phyloP scores from a whole-genome alignment of 2,329 filamentous ascomycete genomes.

The Akanthomyces muscarius region DNA sequence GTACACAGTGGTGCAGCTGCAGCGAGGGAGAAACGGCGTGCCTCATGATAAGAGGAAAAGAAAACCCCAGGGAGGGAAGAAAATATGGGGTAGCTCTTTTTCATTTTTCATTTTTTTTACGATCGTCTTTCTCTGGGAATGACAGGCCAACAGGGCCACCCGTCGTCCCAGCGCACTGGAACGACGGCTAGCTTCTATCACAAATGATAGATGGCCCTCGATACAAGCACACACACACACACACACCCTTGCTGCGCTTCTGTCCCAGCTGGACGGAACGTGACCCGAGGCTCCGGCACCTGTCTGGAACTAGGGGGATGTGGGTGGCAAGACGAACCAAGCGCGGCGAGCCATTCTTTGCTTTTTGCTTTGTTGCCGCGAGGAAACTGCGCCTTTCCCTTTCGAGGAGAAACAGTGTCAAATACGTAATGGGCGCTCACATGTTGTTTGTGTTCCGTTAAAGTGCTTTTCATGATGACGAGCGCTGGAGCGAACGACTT shows the following conservation, averaged over 20 bases:
- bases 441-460: not conserved
- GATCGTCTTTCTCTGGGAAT: not conserved
- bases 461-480: not conserved
- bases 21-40: not conserved
- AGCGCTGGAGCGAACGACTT: too few relatives aligned
- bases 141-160: not conserved
- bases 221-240: not conserved
- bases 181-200: not conserved
- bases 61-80: not conserved
- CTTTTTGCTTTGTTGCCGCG: constrained; percentile 22
- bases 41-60: not conserved
- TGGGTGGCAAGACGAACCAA: too few relatives aligned
- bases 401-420: constrained; percentile 6
- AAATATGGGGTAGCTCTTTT: not conserved
- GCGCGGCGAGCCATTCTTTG: not conserved
- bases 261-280: not conserved
- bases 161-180: constrained; percentile 1
- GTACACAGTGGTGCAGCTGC: not conserved
- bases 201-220: not conserved
- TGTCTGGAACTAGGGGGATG: not conserved
- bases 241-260: not conserved
- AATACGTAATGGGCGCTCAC: not conserved
- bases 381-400: constrained; percentile 22
- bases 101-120: not conserved
- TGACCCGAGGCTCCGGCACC: constrained; percentile 8